A percentile compares a stretch with the other conserved stretches of the same genome.
These are phyloP conservation scores for Hansfordia pulvinata DNA, from an alignment of 2,329 filamentous ascomycete genomes.

Conservation along the genomic window DNA sequence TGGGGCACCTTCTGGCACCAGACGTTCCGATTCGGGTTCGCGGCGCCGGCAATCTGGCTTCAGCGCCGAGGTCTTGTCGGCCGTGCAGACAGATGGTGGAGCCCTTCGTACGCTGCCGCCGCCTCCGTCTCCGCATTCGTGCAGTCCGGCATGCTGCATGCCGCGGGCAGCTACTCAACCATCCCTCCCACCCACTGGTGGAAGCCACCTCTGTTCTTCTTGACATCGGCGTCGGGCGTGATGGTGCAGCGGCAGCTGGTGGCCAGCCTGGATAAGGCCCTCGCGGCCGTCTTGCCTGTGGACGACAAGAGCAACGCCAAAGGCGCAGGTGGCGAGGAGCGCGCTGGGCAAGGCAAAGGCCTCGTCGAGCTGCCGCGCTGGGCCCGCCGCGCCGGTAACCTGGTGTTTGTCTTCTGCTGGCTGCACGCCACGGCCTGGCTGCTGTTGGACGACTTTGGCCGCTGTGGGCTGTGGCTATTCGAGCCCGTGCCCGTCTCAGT, in stretches of 20 bases:
- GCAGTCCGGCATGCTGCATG: constrained; percentile 58
- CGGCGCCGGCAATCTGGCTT: constrained; percentile 41
- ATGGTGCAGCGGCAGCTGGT: constrained; percentile 34
- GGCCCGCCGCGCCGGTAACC: constrained; percentile 40
- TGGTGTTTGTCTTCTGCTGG: constrained; percentile 51
- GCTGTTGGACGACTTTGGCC: constrained; percentile 65
- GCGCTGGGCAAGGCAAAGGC: background rate
- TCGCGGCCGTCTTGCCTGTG: background rate
- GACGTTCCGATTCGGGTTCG: constrained; percentile 64
- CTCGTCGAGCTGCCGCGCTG: constrained; percentile 23
- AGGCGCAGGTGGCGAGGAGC: too few relatives aligned
- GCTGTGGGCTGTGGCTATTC: constrained; percentile 62
- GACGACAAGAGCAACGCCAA: background rate
- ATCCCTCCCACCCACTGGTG: constrained; percentile 38
- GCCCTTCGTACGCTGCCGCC: constrained; percentile 21
- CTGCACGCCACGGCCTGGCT: constrained; percentile 49
- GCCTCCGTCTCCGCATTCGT: constrained; percentile 40
- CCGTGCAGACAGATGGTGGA: too few relatives aligned
- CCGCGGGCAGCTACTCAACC: constrained; percentile 52
- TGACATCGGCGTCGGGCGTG: constrained; percentile 54
- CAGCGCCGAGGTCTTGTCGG: constrained; percentile 19
- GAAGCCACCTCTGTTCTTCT: constrained; percentile 54
- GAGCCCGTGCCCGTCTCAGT: constrained; percentile 71
- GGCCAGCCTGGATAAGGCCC: constrained; percentile 1
- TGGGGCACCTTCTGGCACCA: constrained; percentile 92